phyloP scores from a whole-genome alignment of 1,284 basidiomycete genomes.

The Moesziomyces aphidis region DNA sequence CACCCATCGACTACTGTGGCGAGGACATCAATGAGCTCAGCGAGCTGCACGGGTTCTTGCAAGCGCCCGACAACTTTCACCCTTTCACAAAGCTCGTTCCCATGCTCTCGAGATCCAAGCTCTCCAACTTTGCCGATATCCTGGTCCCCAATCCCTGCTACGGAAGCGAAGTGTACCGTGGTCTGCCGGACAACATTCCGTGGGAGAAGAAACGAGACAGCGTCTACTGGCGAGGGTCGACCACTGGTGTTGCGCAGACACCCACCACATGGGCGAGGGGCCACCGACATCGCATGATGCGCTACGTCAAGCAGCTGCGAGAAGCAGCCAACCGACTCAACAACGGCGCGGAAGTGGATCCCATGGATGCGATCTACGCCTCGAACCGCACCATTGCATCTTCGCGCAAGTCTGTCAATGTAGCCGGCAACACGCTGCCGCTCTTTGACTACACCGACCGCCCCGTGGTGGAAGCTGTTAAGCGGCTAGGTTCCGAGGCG shows the following conservation, averaged over 20 bases:
- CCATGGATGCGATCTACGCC: constrained; percentile 14
- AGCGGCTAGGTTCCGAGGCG: constrained; percentile 18
- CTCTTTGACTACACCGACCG: constrained; percentile 31
- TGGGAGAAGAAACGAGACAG: constrained; percentile 27
- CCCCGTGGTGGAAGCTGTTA: constrained; percentile 4
- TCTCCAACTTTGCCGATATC: constrained; percentile 41
- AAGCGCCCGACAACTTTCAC: constrained; percentile 16
- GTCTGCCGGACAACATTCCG: constrained; percentile 8
- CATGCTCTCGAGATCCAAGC: constrained; percentile 30
- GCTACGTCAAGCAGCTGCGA: constrained; percentile 38
- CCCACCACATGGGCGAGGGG: constrained; percentile 23
- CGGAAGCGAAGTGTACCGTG: constrained; percentile 11
- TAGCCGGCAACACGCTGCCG: constrained; percentile 33
- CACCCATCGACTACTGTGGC: constrained; percentile 29
- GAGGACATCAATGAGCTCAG: constrained; percentile 12
- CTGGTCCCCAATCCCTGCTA: constrained; percentile 40
- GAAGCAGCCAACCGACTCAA: constrained; percentile 33
- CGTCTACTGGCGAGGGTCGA: constrained; percentile 35
- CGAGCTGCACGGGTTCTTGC: constrained; percentile 30
- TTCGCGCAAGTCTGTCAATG: constrained; percentile 27
- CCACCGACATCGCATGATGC: constrained; percentile 36
- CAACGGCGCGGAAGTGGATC: constrained; percentile 20
- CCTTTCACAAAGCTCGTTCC: constrained; percentile 33
- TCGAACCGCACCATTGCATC: constrained; percentile 7
- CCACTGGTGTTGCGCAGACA: constrained; percentile 20